Base-by-base conservation (phyloP, 345 rosid genomes). In the Raphanus sativus region DNA sequence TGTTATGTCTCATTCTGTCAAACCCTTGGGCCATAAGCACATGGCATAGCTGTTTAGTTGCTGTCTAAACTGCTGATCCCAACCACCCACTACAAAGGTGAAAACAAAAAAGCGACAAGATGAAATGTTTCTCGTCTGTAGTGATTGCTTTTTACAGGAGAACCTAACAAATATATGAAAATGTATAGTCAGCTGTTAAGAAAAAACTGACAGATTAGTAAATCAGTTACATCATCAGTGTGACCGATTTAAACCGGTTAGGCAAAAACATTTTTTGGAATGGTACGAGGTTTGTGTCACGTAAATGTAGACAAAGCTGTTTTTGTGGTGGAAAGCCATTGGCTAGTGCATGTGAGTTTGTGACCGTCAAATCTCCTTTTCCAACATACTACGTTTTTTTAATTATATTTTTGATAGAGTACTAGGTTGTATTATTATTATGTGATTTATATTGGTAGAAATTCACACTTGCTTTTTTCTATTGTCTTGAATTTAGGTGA, bases 221-320 rank as follows among this genome's bases (percentile, higher is more conserved):
- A 6, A 13, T 38, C 42, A 40, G 29, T 6, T 52, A 15, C n/a
- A 5, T 48, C 45, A 52, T 15, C 10, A 30, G 2, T 28, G 8
- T 24, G 25, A 67, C 60, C 60, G 59, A 7, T 67, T 4, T 48
- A 5, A 36, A 10, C 30, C 26, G 6, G 62, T 30, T 54, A 32
- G 32, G 63, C 17, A 68, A 54, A 69, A 30, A 54, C 1, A 7
- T 54, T n/a, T 12, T 55, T 30, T 11, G 2, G 32, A 54, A 69
- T 54, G 48, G 73, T 69, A 69, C 28, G 17, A 69, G 62, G 48
- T 69, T 69, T 10, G 17, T 12, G 33, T 50, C 70, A 67, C 55
- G 30, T 13, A 54, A 66, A 42, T 15, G 12, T 11, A 25, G 15
- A 11, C 62, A 12, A 24, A 25, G n/a, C 29, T 25, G 32, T 58